Conservation (phyloP, 768 basidiomycete species). For the Holtermannia corniformis region DNA sequence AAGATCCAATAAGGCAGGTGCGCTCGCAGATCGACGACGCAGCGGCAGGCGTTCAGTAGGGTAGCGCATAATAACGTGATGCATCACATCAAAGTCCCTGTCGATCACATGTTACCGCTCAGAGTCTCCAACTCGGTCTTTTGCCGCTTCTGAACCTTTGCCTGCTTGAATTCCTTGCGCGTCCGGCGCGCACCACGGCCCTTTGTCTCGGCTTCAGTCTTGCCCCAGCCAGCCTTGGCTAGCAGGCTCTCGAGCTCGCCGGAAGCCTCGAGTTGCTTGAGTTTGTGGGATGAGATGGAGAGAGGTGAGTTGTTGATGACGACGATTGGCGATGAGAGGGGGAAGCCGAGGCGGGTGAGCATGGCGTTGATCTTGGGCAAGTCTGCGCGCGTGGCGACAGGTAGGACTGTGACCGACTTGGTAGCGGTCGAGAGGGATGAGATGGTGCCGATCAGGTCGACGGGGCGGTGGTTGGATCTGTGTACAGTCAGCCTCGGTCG, state of each 20-base stretch:
- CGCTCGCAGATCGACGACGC: too few relatives aligned
- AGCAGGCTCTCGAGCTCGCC: slow-evolving; percentile 1
- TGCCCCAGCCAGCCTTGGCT: slow-evolving; percentile 8
- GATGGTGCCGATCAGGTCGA: background rate
- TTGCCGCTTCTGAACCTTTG: background rate
- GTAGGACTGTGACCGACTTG: background rate
- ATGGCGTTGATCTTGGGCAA: background rate
- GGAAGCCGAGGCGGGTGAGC: background rate
- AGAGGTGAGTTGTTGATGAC: background rate
- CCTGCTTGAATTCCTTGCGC: background rate
- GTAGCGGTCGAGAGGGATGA: background rate
- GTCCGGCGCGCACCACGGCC: too few relatives aligned
- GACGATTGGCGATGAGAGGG: background rate
- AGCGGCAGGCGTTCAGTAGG: too few relatives aligned
- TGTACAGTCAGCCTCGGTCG: background rate
- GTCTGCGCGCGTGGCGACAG: background rate
- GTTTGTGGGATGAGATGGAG: background rate
- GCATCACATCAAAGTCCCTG: too few relatives aligned
- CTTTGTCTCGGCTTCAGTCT: background rate
- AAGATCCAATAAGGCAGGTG: background rate
- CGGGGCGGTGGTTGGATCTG: background rate
- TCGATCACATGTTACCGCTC: background rate
- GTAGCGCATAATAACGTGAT: too few relatives aligned
- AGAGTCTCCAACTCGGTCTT: background rate
- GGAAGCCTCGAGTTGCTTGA: background rate